phyloP scores from a whole-genome alignment of 164 flowering plant species.

The Saururus chinensis region DNA sequence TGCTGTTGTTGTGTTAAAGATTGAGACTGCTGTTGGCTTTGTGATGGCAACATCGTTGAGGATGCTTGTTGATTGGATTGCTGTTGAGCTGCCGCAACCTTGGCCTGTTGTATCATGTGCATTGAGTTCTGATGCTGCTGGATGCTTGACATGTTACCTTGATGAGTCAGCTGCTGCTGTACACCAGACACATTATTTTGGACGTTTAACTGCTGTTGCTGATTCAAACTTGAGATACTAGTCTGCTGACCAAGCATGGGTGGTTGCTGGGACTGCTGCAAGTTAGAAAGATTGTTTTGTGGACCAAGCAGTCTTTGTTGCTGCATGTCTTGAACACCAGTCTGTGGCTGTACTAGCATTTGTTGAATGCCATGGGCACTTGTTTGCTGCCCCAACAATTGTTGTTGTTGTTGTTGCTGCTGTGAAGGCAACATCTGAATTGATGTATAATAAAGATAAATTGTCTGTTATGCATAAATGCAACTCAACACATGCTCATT shows the following conservation, averaged over 20 bases:
- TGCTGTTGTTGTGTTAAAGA: conserved; percentile 18
- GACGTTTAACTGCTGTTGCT: conserved; percentile 45
- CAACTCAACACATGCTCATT: no score
- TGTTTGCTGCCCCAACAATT: conserved; percentile 11
- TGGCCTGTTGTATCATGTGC: conserved; percentile 50
- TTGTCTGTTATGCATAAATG: background rate
- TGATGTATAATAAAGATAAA: no score
- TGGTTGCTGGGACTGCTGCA: conserved; percentile 16
- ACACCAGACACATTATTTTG: conserved; percentile 30
- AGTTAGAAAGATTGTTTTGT: conserved; percentile 26
- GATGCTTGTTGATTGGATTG: conserved; percentile 26
- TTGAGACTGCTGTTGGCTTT: conserved; percentile 50
- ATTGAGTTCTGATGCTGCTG: conserved; percentile 51
- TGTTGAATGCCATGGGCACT: conserved; percentile 10
- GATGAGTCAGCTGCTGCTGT: conserved; percentile 39
- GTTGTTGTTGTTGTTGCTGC: conserved; percentile 46
- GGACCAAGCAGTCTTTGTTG: conserved; percentile 17
- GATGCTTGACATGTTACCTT: conserved; percentile 40
- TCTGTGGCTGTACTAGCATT: conserved; percentile 12
- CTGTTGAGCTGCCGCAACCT: conserved; percentile 30
- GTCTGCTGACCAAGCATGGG: conserved; percentile 25
- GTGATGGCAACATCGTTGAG: conserved; percentile 30
- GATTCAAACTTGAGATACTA: conserved; percentile 50
- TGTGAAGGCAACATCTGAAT: conserved; percentile 28
- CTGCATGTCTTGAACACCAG: conserved; percentile 8